Percentiles rank a stretch among this genome's conserved stretches.
Evolutionary conservation across 1,284 basidiomycete species (phyloP).

Genomic region (Neotropicomus parvogracilis): DNA sequence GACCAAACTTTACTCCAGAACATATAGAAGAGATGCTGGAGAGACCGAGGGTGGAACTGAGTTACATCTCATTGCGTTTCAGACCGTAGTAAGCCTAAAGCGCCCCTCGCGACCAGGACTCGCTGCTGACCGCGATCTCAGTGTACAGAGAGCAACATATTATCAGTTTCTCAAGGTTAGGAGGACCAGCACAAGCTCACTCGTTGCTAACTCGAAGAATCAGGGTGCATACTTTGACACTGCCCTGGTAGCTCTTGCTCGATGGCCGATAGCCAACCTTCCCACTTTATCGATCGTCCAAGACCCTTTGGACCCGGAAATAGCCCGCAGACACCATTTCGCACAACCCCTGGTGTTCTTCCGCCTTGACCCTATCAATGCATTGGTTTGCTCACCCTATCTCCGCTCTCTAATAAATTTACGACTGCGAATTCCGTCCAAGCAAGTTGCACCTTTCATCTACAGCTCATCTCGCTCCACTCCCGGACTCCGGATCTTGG

Average conservation of each 20-base stretch:
- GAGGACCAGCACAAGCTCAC: background rate
- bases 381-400: constrained; percentile 45
- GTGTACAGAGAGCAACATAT: constrained; percentile 64
- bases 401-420: constrained; percentile 43
- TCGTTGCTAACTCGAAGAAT: constrained; percentile 5
- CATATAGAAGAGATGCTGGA: constrained; percentile 59
- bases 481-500: constrained; percentile 48
- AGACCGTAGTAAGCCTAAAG: constrained; percentile 58
- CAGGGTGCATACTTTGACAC: constrained; percentile 71
- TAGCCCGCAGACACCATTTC: constrained; percentile 41
- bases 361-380: constrained; percentile 47
- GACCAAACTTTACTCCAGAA: constrained; percentile 62
- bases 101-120: background rate
- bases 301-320: constrained; percentile 48
- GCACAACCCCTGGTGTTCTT: constrained; percentile 77
- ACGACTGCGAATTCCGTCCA: constrained; percentile 57
- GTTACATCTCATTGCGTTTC: constrained; percentile 54
- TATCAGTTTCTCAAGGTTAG: constrained; percentile 61
- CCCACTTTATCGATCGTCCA: constrained; percentile 60
- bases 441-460: constrained; percentile 48
- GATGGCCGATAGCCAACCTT: constrained; percentile 50
- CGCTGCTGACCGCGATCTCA: constrained; percentile 26
- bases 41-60: constrained; percentile 37
- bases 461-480: constrained; percentile 33
- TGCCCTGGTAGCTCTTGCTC: constrained; percentile 47